A percentile compares a stretch with the other conserved stretches of the same genome.
Conservation (phyloP, 352 stramenopile species). For the Phytophthora citrophthora region DNA sequence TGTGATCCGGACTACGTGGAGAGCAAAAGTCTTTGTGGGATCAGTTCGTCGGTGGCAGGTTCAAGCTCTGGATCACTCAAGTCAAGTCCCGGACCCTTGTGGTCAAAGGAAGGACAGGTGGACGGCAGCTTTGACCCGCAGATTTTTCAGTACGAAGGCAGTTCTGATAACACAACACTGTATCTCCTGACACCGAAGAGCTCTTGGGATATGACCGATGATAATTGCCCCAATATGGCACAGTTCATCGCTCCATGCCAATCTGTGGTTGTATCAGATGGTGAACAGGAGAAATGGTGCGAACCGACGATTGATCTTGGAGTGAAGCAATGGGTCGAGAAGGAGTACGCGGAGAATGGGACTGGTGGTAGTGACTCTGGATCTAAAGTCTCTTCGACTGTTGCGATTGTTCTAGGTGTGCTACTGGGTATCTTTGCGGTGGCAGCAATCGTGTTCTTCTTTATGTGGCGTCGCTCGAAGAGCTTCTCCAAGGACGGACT, state of each 20-base stretch:
- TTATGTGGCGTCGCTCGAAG: slow-evolving; percentile 26
- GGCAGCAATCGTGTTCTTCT: slow-evolving; percentile 20
- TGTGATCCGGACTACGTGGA: slow-evolving; percentile 26
- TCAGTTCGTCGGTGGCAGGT: slow-evolving; percentile 7
- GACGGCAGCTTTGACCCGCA: slow-evolving; percentile 43
- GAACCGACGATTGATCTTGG: slow-evolving; percentile 34
- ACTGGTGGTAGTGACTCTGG: background rate
- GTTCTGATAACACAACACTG: slow-evolving; percentile 11
- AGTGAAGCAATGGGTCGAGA: slow-evolving; percentile 34
- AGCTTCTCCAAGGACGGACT: slow-evolving; percentile 31
- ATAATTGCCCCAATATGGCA: slow-evolving; percentile 29
- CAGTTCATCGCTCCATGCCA: slow-evolving; percentile 42
- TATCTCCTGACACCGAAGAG: slow-evolving; percentile 36
- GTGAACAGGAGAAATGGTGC: slow-evolving; percentile 37
- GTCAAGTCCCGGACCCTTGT: slow-evolving; percentile 25
- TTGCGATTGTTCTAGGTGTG: slow-evolving; percentile 30
- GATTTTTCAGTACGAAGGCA: slow-evolving; percentile 20
- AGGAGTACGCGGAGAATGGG: slow-evolving; percentile 1
- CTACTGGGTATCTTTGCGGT: slow-evolving; percentile 31
- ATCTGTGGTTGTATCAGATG: slow-evolving; percentile 4
- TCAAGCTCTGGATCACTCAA: slow-evolving; percentile 4
- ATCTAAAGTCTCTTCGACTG: slow-evolving; percentile 20
- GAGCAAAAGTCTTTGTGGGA: slow-evolving; percentile 27
- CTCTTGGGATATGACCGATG: slow-evolving; percentile 31
- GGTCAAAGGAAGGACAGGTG: slow-evolving; percentile 40